phyloP scores from a whole-genome alignment of 345 rosid genomes.

The Nephelium lappaceum region DNA sequence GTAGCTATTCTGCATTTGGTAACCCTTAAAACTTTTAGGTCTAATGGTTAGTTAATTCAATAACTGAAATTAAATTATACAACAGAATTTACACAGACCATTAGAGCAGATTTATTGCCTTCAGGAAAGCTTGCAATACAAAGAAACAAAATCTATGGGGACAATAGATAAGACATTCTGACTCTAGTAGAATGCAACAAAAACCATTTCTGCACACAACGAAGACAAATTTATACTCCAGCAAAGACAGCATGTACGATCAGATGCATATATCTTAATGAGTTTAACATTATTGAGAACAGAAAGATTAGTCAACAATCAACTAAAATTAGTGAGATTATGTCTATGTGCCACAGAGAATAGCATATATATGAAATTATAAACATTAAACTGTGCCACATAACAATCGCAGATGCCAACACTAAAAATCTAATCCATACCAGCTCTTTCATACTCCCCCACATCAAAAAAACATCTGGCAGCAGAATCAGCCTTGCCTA shows the following conservation, averaged over 20 bases:
- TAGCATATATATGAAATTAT: neutral
- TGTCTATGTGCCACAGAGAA: neutral
- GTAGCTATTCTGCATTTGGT: neutral
- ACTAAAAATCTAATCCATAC: slow-evolving; percentile 17
- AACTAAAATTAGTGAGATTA: neutral
- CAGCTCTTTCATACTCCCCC: slow-evolving; percentile 47
- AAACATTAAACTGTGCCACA: neutral
- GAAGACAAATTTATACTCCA: neutral
- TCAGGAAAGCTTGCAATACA: too few relatives aligned
- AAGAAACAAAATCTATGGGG: neutral
- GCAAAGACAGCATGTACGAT: neutral
- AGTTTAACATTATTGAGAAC: neutral
- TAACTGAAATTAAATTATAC: neutral
- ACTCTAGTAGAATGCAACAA: neutral
- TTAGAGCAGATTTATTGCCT: neutral
- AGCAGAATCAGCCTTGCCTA: slow-evolving; percentile 47
- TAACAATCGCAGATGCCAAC: neutral
- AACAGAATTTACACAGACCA: neutral
- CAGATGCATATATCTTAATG: neutral
- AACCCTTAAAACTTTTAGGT: neutral
- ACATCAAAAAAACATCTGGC: slow-evolving; percentile 47
- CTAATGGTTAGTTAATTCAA: neutral
- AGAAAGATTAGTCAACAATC: neutral
- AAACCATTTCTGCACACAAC: neutral
- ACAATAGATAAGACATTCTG: neutral